Evolutionary conservation across 257 asterid genomes (phyloP).

Genomic region (Rubia yunnanensis): DNA sequence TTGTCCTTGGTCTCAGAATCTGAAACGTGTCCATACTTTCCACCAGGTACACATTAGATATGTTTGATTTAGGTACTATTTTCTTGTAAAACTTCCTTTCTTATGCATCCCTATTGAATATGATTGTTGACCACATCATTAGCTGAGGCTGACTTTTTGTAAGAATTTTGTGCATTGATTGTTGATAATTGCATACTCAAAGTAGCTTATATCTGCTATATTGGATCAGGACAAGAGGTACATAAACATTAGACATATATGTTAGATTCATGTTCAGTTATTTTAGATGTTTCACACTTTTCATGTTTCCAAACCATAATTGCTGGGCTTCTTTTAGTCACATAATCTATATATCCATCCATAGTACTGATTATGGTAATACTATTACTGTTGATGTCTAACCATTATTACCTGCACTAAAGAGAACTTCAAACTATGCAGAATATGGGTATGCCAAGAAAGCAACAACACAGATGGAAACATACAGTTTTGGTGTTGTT

Average conservation of each 20-base stretch:
- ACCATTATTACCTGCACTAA: background rate
- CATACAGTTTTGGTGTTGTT: conserved; percentile 64
- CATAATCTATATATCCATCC: background rate
- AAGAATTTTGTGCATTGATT: too few species aligned
- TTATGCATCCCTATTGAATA: background rate
- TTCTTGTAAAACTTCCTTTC: background rate
- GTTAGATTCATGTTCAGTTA: background rate
- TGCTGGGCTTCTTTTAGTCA: background rate
- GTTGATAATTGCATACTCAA: too few species aligned
- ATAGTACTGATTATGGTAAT: background rate
- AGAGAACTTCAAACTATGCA: conserved; percentile 14
- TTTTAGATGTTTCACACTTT: background rate
- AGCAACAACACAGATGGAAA: conserved; percentile 55
- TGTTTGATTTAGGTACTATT: background rate
- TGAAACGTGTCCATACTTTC: conserved; percentile 54
- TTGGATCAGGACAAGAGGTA: too few species aligned
- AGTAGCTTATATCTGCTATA: background rate
- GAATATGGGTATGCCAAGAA: conserved; percentile 61
- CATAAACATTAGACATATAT: background rate
- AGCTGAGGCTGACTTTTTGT: too few species aligned
- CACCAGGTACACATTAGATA: conserved; percentile 49
- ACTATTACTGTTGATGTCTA: background rate
- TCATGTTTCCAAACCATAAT: background rate
- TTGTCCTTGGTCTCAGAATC: conserved; percentile 42
- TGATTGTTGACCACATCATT: too few species aligned